Conservation (phyloP, 2,329 filamentous ascomycete genomes). For the Diplodia mutila region DNA sequence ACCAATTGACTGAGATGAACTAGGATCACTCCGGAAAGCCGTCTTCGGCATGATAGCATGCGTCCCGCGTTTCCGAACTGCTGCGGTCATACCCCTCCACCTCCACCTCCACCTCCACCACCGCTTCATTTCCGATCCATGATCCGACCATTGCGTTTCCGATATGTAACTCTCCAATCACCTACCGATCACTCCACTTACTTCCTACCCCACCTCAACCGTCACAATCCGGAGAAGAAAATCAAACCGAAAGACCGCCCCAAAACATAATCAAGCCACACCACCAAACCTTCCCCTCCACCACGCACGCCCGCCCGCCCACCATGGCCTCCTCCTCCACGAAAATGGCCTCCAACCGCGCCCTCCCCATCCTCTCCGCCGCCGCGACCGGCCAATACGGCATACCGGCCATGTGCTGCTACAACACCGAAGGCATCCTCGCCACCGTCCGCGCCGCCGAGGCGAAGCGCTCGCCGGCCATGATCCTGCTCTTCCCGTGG, state of each 20-base stretch:
- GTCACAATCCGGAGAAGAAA: neutral
- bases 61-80: neutral
- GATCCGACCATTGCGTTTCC: neutral
- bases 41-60: neutral
- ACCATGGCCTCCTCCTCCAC: conserved; percentile 4
- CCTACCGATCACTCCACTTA: neutral
- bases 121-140: neutral
- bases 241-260: neutral
- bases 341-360: conserved; percentile 25
- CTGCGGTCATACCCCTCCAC: neutral
- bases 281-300: neutral
- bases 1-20: neutral
- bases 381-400: conserved; percentile 61
- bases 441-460: conserved; percentile 71
- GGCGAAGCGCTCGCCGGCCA: conserved; percentile 66
- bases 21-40: neutral
- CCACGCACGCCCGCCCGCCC: neutral
- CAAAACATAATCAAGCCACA: neutral
- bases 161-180: neutral
- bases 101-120: neutral
- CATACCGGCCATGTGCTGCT: conserved; percentile 65
- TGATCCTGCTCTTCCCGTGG: conserved; percentile 77
- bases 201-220: neutral
- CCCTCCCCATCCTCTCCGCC: conserved; percentile 57
- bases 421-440: conserved; percentile 73